Conservation (phyloP, 2,329 filamentous ascomycete genomes). For the Calonectria fujianensis region DNA sequence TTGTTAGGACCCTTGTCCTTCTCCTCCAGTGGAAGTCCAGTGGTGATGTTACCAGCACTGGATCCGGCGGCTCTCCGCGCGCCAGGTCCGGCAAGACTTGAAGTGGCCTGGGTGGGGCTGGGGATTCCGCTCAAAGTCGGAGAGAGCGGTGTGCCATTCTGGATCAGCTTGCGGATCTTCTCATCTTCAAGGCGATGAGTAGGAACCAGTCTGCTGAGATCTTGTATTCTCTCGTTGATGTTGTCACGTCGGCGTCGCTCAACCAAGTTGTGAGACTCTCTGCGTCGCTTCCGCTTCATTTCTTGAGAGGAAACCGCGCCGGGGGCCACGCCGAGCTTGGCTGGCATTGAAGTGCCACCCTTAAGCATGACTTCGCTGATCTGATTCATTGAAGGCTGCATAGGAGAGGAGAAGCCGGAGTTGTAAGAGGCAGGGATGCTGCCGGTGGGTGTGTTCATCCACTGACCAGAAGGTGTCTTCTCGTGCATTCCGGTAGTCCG, state of each 20-base stretch:
- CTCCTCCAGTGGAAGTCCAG: conserved; percentile 93
- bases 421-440: conserved; percentile 91
- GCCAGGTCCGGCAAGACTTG: conserved; percentile 88
- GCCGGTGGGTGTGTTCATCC: conserved; percentile 87
- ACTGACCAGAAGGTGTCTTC: conserved; percentile 90
- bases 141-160: conserved; percentile 92
- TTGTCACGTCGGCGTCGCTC: conserved; percentile 96
- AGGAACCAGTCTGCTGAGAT: conserved; percentile 94
- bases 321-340: conserved; percentile 81
- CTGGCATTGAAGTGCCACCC: conserved; percentile 90
- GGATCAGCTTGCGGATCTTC: conserved; percentile 95
- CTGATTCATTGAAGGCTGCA: conserved; percentile 80
- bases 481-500: conserved; percentile 82
- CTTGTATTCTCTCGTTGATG: conserved; percentile 98
- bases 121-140: conserved; percentile 84
- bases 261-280: conserved; percentile 97
- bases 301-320: conserved; percentile 86
- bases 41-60: conserved; percentile 88
- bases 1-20: conserved; percentile 99
- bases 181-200: conserved; percentile 96
- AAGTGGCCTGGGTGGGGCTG: conserved; percentile 85
- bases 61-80: conserved; percentile 85
- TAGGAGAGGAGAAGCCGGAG: conserved; percentile 91
- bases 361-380: conserved; percentile 94
- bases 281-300: conserved; percentile 91